A percentile compares a stretch with the other conserved stretches of the same genome.
phyloP scores from a whole-genome alignment of 2,329 filamentous ascomycete species.

The Fonsecaea monophora region DNA sequence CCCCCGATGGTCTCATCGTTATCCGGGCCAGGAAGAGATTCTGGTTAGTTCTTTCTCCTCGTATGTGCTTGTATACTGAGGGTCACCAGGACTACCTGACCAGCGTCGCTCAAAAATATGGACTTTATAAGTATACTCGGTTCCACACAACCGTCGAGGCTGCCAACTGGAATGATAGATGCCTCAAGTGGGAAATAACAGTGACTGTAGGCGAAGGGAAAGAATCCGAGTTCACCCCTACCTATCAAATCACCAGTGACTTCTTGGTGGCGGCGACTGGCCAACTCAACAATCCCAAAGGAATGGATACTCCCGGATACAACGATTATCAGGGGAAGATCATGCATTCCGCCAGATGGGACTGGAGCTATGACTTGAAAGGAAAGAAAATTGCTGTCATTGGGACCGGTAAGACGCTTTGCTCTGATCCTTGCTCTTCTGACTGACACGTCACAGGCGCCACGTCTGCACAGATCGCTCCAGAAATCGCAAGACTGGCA shows the following conservation, averaged over 20 bases:
- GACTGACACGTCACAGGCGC: slow-evolving; percentile 50
- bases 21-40: slow-evolving; percentile 67
- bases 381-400: slow-evolving; percentile 64
- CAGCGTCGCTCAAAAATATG: slow-evolving; percentile 38
- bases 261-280: slow-evolving; percentile 66
- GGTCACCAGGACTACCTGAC: slow-evolving; percentile 58
- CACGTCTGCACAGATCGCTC: slow-evolving; percentile 65
- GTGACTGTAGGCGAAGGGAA: slow-evolving; percentile 61
- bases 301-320: slow-evolving; percentile 42
- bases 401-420: slow-evolving; percentile 56
- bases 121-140: slow-evolving; percentile 62
- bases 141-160: slow-evolving; percentile 64
- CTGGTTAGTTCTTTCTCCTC: slow-evolving; percentile 46
- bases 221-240: slow-evolving; percentile 61
- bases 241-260: slow-evolving; percentile 62
- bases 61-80: slow-evolving; percentile 9
- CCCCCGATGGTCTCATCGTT: slow-evolving; percentile 63
- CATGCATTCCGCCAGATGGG: slow-evolving; percentile 45
- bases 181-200: slow-evolving; percentile 59
- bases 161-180: slow-evolving; percentile 64
- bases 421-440: neutral
- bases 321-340: slow-evolving; percentile 42
- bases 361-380: slow-evolving; percentile 60
- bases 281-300: slow-evolving; percentile 61
- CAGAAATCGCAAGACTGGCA: slow-evolving; percentile 60